Conservation (phyloP, 1,139 yeast genomes). For the Magnusiomyces suaveolens region DNA sequence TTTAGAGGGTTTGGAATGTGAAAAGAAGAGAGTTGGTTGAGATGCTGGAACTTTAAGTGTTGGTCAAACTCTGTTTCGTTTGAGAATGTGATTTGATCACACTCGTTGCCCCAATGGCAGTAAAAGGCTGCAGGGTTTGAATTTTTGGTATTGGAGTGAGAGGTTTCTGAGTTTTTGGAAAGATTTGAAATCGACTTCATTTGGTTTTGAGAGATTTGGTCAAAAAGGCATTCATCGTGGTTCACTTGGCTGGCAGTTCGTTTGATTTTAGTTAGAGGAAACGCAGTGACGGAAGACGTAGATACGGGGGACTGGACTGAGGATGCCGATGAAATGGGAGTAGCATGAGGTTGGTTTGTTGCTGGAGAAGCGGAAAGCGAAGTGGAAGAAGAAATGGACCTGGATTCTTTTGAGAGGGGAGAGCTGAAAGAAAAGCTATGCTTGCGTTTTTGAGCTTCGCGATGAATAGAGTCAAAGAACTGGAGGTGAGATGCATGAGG, state of each 20-base stretch:
- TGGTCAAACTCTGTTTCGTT: slow-evolving; percentile 26
- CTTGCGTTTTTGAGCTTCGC: too few relatives aligned
- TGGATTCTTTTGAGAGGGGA: too few relatives aligned
- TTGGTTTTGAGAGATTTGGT: neutral
- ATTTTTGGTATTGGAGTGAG: neutral
- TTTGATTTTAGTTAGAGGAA: neutral
- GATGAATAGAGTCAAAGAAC: neutral
- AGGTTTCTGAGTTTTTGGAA: neutral
- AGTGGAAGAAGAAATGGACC: neutral
- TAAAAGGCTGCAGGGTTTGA: slow-evolving; percentile 13
- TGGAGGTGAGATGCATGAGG: neutral
- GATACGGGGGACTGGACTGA: neutral
- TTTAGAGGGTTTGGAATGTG: neutral
- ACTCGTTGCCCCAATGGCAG: slow-evolving; percentile 33
- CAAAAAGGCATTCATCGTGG: neutral
- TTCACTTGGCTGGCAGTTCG: neutral
- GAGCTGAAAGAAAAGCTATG: too few relatives aligned
- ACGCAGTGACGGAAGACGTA: neutral
- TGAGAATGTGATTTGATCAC: slow-evolving; percentile 25
- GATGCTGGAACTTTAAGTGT: slow-evolving; percentile 24
- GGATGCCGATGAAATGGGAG: neutral
- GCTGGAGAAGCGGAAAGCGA: neutral
- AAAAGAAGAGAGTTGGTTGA: neutral
- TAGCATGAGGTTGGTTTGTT: neutral
- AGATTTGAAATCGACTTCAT: neutral